Evolutionary conservation across 2,329 filamentous ascomycete genomes (phyloP), one percentile per base, ranked within the genome.

Genomic region (Aspergillus sp.): DNA sequence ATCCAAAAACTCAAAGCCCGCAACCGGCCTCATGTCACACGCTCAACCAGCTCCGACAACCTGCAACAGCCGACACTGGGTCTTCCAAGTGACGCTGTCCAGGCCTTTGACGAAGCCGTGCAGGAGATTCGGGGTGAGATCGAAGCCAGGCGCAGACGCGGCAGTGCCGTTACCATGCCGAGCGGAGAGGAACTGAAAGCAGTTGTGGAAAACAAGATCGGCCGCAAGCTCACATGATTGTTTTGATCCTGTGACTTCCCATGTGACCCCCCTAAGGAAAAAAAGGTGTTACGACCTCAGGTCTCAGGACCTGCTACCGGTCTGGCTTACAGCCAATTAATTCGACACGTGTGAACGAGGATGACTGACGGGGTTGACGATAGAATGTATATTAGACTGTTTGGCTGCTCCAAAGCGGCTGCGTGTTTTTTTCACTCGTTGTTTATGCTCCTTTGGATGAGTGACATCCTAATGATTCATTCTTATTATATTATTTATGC

Each of bases 91-190:
- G 92, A 97, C 72, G 88, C 88, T 0, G 87, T 87, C 57, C 80
- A 81, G 28, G 92, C 96, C 68, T 82, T 96, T 52, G 88, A 91
- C 60, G 91, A 95, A 70, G 90, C 90, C 28, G 84, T 96, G 9
- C 81, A 84, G 39, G 91, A 96, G 78, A 83, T 96, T 55, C 86
- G 82, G 70, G 81, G 80, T 5, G 92, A 96, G 76, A 85, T 96
- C 36, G 88, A 91, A 71, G 83, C 80, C 66, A 78, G 85, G 55
- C 78, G 78, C 57, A 79, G 80, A 60, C 79, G 80, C 8, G 80
- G 82, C 8, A 79, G 76, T 65, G 67, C 66, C 6, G 78, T 76
- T 15, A 74, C 67, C 4, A 80, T 82, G 77, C 80, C 80, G 7
- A 75, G 68, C 5, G 79, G 82, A 4, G 72, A 76, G 19, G 83